Base-by-base conservation (phyloP, 129 eudicot species). In the Flaveria robusta region DNA sequence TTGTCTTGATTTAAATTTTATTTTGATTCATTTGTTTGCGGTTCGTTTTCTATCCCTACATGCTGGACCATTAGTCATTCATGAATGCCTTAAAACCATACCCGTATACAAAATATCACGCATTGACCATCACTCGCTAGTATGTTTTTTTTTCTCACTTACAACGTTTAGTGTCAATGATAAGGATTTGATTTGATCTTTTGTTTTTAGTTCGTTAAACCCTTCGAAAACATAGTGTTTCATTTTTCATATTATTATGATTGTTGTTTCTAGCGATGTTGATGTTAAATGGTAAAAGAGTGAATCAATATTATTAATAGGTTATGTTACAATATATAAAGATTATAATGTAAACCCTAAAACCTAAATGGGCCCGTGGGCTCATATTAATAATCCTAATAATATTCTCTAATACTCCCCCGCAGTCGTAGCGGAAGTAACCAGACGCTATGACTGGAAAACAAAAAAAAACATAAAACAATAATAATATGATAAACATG, bases 41-140 rank as follows among this genome's bases (percentile, higher is more conserved):
- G 31, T 41, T 43, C 45, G 19, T 67, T 66, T 51, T 77, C 72
- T 22, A 50, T 41, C 68, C 65, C 74, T 54, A 51, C 18, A 5
- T 77, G 29, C 13, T 41, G 62, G 77, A 58, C 77, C 71, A 78
- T 70, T 18, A 62, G 11, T 70, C 54, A 58, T 58, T 31, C 71
- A 14, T 31, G 51, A 46, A 22, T 37, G 52, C 20, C 22, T 14
- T 76, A 5, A 59, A 58, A 12, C 13, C 23, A 15, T 11, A 42
- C 31, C 13, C 19, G 1, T 43, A 45, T 3, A 19, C 23, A 49
- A 70, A 43, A 27, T 19, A 70, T 46, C 11, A 16, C 15, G 54
- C 45, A 39, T 67, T 56, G 8, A 24, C 9, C 7, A 56, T 66
- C 23, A 22, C 7, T 16, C 29, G 14, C 52, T 39, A 49, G 50